These are phyloP conservation scores for Coffea canephora DNA, from an alignment of 257 asterid genomes.

Conservation along the genomic window DNA sequence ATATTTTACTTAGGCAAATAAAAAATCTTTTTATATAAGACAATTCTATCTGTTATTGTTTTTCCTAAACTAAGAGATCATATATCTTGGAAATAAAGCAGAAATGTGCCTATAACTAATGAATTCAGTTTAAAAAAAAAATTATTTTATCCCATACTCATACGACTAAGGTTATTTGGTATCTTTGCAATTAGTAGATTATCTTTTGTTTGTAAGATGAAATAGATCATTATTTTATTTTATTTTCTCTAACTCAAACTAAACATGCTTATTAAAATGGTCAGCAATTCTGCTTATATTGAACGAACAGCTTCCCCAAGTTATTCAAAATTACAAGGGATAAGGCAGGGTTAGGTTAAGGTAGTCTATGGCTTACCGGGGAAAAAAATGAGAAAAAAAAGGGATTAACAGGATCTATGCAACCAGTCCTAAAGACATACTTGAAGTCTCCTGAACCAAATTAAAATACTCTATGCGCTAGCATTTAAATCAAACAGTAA, in stretches of 20 bases:
- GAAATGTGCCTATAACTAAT: too few relatives aligned
- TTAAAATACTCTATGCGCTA: too few relatives aligned
- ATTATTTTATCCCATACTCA: too few relatives aligned
- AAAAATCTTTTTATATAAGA: not conserved
- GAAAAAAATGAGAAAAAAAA: not conserved
- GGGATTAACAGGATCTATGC: too few relatives aligned
- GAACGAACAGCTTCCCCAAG: not conserved
- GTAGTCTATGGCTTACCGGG: not conserved
- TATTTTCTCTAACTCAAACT: not conserved
- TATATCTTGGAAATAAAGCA: not conserved
- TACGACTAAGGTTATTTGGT: not conserved
- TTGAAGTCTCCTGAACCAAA: too few relatives aligned
- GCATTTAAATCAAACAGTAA: not conserved
- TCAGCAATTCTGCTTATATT: not conserved
- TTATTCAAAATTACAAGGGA: not conserved
- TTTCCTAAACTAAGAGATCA: not conserved
- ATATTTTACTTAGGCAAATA: not conserved
- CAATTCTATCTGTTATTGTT: not conserved
- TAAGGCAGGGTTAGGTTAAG: not conserved
- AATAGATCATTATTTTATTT: not conserved
- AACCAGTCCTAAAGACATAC: too few relatives aligned
- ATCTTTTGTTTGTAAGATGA: not conserved
- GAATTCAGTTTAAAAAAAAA: not conserved
- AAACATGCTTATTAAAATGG: not conserved
- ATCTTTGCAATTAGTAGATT: not conserved